phyloP scores from a whole-genome alignment of 257 asterid genomes.

The Nicotiana paniculata region DNA sequence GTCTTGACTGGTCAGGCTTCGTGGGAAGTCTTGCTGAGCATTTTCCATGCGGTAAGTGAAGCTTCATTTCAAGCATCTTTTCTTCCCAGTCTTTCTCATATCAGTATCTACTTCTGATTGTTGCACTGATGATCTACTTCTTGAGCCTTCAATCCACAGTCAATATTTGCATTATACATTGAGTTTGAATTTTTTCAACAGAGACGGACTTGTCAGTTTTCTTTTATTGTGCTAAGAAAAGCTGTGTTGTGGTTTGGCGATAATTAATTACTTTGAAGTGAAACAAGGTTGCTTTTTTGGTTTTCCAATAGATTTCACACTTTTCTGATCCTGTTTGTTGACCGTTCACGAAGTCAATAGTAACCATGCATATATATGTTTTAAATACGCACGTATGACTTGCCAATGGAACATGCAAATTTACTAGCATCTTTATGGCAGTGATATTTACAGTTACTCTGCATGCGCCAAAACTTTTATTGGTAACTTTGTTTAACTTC shows the following conservation, averaged over 20 bases:
- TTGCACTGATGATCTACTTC: not conserved
- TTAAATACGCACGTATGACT: not conserved
- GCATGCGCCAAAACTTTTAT: not conserved
- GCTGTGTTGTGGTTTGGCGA: not conserved
- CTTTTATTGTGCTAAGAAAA: not conserved
- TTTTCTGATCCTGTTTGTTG: not conserved
- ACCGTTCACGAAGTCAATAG: not conserved
- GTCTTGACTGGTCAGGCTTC: constrained; percentile 91
- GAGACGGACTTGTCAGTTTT: not conserved
- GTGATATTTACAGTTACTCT: not conserved
- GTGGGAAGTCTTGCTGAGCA: constrained; percentile 59
- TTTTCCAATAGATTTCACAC: not conserved
- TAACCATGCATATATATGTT: not conserved
- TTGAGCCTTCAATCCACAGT: not conserved
- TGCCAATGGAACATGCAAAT: not conserved
- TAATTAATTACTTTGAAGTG: not conserved
- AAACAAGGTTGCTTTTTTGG: not conserved
- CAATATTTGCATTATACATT: not conserved
- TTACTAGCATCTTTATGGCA: not conserved
- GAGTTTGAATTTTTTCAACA: not conserved
- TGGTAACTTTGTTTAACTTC: not conserved
- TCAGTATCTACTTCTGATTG: not conserved
- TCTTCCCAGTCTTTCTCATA: not conserved
- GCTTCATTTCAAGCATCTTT: constrained; percentile 1
- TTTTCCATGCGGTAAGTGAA: constrained; percentile 64